Conservation (phyloP, 331 rosid genomes). For the Malus hybrid region DNA sequence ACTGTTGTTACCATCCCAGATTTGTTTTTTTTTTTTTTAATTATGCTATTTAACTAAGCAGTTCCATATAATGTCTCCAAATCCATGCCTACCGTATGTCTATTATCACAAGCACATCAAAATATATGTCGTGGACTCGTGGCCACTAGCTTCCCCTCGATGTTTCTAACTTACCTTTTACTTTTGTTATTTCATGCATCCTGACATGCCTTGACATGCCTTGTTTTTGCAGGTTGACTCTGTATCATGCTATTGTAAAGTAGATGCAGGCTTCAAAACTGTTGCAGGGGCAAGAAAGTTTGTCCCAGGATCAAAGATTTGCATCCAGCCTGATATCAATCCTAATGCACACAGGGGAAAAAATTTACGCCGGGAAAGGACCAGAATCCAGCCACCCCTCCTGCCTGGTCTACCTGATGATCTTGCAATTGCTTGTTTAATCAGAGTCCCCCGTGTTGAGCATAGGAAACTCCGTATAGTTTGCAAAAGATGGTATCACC, state of each 20-base stretch:
- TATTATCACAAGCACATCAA: not conserved
- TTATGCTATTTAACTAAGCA: not conserved
- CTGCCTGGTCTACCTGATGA: slow-evolving; percentile 98
- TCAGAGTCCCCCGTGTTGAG: slow-evolving; percentile 89
- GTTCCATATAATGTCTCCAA: not conserved
- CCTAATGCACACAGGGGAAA: slow-evolving; percentile 84
- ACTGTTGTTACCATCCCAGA: not conserved
- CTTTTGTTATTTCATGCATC: slow-evolving; percentile 4
- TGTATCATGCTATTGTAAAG: slow-evolving; percentile 96
- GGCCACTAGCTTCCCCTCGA: not conserved
- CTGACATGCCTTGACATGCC: slow-evolving; percentile 38
- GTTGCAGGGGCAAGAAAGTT: slow-evolving; percentile 95
- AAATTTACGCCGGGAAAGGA: slow-evolving; percentile 70
- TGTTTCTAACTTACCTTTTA: not conserved
- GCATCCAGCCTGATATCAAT: slow-evolving; percentile 97
- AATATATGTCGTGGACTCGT: not conserved
- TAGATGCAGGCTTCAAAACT: slow-evolving; percentile 89
- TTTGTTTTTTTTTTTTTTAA: not conserved
- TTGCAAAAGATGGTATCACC: slow-evolving; percentile 95
- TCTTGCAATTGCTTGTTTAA: slow-evolving; percentile 95
- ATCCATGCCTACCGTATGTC: not conserved
- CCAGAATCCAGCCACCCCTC: slow-evolving; percentile 87
- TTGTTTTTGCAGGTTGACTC: slow-evolving; percentile 77
- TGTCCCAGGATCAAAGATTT: slow-evolving; percentile 91
- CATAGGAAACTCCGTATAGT: slow-evolving; percentile 86